Evolutionary conservation across 768 basidiomycete genomes (phyloP).

Genomic region (Lactarius indigo): DNA sequence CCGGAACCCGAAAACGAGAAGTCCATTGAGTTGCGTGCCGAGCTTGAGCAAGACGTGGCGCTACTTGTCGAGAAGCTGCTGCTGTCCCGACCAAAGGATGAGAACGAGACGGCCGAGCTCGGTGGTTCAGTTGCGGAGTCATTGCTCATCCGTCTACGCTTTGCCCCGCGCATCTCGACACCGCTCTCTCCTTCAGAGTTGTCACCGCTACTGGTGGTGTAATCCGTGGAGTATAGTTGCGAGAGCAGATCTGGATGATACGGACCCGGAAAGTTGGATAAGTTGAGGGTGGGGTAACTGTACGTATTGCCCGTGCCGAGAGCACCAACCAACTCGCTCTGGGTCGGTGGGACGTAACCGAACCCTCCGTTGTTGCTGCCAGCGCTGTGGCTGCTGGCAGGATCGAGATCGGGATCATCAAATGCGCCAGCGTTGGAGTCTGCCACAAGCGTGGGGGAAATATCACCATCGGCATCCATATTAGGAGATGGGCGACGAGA

Average conservation of each 20-base stretch:
- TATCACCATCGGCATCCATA: conserved; percentile 36
- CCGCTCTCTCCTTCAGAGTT: conserved; percentile 39
- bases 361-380: conserved; percentile 30
- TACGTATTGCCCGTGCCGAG: conserved; percentile 36
- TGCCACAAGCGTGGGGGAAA: conserved; percentile 63
- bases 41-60: conserved; percentile 54
- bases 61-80: conserved; percentile 39
- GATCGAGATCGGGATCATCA: conserved; percentile 13
- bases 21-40: conserved; percentile 63
- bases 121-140: conserved; percentile 48
- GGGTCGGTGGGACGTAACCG: conserved; percentile 37
- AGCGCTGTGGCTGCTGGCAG: conserved; percentile 45
- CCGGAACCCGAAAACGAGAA: conserved; percentile 47
- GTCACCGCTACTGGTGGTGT: conserved; percentile 53
- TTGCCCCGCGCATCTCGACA: conserved; percentile 46
- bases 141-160: conserved; percentile 70
- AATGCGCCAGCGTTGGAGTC: conserved; percentile 44
- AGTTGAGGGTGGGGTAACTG: conserved; percentile 38
- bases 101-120: conserved; percentile 61
- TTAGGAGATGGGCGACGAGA: conserved; percentile 71
- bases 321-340: conserved; percentile 53
- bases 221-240: conserved; percentile 50
- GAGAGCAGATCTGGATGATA: conserved; percentile 71
- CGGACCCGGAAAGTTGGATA: conserved; percentile 56
- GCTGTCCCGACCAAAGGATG: conserved; percentile 42